Evolutionary conservation across 2,329 filamentous ascomycete genomes (phyloP).

Genomic region (Talaromyces sp.): DNA sequence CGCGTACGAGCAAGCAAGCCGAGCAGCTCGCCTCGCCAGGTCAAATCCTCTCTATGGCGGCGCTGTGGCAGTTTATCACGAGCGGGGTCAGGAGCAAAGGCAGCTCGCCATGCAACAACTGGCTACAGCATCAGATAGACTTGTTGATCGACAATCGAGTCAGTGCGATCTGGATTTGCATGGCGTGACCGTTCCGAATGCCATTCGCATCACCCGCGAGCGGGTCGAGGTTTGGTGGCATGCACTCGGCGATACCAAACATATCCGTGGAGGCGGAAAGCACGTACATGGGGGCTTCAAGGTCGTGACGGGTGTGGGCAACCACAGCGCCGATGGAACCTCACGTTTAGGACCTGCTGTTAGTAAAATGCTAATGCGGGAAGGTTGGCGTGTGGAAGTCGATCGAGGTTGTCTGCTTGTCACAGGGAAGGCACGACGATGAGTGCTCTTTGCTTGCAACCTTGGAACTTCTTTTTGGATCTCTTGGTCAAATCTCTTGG

Average conservation of each 20-base stretch:
- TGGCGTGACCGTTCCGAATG: constrained; percentile 78
- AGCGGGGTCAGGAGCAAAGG: constrained; percentile 67
- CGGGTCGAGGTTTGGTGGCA: constrained; percentile 77
- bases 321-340: constrained; percentile 75
- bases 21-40: constrained; percentile 62
- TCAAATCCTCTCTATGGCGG: constrained; percentile 75
- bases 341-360: constrained; percentile 79
- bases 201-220: constrained; percentile 73
- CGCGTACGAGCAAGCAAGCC: constrained; percentile 61
- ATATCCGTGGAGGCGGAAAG: constrained; percentile 47
- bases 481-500: not conserved
- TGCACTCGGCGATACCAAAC: constrained; percentile 65
- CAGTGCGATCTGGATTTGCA: constrained; percentile 72
- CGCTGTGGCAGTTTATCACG: constrained; percentile 74
- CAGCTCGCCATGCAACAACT: constrained; percentile 60
- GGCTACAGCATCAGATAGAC: constrained; percentile 68
- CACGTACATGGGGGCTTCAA: constrained; percentile 62
- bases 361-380: constrained; percentile 70
- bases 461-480: no score
- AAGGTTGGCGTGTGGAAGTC: constrained; percentile 82
- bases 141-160: constrained; percentile 70
- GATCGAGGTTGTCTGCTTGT: constrained; percentile 72
- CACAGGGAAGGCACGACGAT: constrained; percentile 54
- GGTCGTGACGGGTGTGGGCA: constrained; percentile 79
- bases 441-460: not conserved